These are phyloP conservation scores for Paramecium caudatum DNA, from an alignment of 73 alveolate species.

Conservation along the genomic window DNA sequence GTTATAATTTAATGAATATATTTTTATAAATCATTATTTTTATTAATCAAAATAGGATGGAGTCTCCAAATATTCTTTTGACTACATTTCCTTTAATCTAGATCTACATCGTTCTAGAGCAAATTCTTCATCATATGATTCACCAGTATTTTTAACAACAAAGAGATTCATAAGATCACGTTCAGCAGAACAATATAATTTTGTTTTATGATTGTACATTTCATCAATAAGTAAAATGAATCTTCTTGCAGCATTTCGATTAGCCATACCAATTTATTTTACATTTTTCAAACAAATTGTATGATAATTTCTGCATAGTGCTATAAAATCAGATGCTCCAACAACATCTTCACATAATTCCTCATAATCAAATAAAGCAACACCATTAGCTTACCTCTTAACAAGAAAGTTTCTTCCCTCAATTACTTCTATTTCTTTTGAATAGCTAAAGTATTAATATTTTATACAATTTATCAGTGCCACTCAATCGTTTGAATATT, in stretches of 20 bases:
- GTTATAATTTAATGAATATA: constrained; percentile 19
- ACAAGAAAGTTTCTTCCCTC: constrained; percentile 86
- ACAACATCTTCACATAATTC: constrained; percentile 90
- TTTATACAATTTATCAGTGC: constrained; percentile 37
- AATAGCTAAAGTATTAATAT: constrained; percentile 54
- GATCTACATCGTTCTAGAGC: constrained; percentile 88
- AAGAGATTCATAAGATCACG: constrained; percentile 71
- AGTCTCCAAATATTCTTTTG: constrained; percentile 81
- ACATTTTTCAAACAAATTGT: constrained; percentile 85
- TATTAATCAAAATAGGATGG: constrained; percentile 75
- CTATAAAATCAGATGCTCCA: constrained; percentile 93
- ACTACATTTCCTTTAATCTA: constrained; percentile 91
- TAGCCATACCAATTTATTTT: constrained; percentile 81
- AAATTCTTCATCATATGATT: constrained; percentile 85
- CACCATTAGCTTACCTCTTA: constrained; percentile 77
- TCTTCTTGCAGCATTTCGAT: constrained; percentile 86
- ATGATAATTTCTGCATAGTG: constrained; percentile 82
- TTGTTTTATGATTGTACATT: constrained; percentile 78
- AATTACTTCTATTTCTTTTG: constrained; percentile 78
- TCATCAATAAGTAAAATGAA: constrained; percentile 85
- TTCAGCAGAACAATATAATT: constrained; percentile 74
- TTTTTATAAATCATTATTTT: constrained; percentile 5
- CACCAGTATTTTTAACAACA: constrained; percentile 64
- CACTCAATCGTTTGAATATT: constrained; percentile 77
- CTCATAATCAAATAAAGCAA: constrained; percentile 83